Percentiles rank a stretch among this genome's conserved stretches.
Conservation (phyloP, 495 filamentous ascomycete species). For the Neurospora sp. region DNA sequence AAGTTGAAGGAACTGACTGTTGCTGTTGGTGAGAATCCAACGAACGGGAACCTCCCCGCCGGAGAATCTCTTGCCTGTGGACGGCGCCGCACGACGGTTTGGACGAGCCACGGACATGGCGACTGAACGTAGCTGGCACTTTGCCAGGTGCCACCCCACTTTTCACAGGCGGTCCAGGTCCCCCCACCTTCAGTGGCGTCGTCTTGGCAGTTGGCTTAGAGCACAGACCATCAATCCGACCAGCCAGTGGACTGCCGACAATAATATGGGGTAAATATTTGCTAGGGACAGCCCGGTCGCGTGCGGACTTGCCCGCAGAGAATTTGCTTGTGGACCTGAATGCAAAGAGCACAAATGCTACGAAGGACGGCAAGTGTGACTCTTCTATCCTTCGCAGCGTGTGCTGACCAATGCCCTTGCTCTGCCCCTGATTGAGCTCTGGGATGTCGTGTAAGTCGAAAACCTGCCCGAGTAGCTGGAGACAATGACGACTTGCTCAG, state of each 20-base stretch:
- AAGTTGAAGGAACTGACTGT: neutral
- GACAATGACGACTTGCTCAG: neutral
- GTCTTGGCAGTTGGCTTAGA: neutral
- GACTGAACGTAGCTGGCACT: neutral
- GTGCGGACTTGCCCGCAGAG: neutral
- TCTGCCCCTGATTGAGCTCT: neutral
- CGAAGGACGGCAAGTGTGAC: neutral
- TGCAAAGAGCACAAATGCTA: neutral
- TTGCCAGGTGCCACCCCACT: neutral
- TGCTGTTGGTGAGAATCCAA: neutral
- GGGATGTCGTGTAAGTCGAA: neutral
- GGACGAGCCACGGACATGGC: neutral
- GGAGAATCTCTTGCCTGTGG: neutral
- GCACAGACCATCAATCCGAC: neutral
- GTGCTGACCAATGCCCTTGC: neutral
- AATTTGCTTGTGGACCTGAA: neutral
- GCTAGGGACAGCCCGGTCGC: neutral
- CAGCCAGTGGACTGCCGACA: neutral
- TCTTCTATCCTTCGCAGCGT: neutral
- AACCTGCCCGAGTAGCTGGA: neutral
- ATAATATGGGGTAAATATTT: neutral
- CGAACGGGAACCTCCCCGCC: neutral
- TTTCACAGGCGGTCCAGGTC: neutral
- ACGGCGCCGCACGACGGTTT: neutral
- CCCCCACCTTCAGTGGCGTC: neutral